Base-by-base conservation (phyloP, 1,139 yeast genomes). In the Meyerozyma guilliermondii region DNA sequence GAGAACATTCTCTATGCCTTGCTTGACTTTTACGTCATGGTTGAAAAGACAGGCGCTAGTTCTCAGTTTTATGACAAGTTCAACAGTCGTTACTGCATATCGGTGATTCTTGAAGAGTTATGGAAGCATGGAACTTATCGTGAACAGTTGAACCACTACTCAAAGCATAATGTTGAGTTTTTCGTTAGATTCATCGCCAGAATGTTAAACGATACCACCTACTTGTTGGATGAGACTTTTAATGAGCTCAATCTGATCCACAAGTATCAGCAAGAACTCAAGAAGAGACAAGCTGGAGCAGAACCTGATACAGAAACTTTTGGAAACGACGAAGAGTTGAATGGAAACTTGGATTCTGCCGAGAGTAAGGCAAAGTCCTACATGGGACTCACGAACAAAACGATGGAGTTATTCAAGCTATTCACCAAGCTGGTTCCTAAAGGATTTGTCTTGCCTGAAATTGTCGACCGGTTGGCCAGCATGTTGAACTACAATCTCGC, bases 41-140 rank as follows among this genome's bases (percentile, higher is more conserved):
- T 91, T 44, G 99, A 92, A 60, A 88, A 87, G 58, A 94, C 98
- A 0, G 98, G 98, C 7, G 86, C 97, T 3, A 83, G 94, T 5
- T 83, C 95, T 0, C 98, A 92, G 63, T 92, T 92, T 60, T 92
- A 92, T 61, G 99, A 92, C 64, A 92, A 92, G 62, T 92, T 94
- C 67, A 91, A 88, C 62, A 80, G 88, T 40, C 77, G 98, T 60
- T 92, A 81, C 62, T 85, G 88, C 59, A 87, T 91, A 38, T 84
- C 97, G 1, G 80, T 80, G 40, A 84, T 94, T 36, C 68, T 94
- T 55, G 92, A 87, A 59, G 82, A 83, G 51, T 69, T 92, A 42
- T 92, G 98, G 95, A 78, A 82, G 47, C 79, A 79, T 52, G 81
- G 81, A 22, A 59, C 68, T 26, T 91, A 87, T 63, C 77, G 86